Evolutionary conservation across 768 basidiomycete species (phyloP).

Genomic region (Boletus bicolor): DNA sequence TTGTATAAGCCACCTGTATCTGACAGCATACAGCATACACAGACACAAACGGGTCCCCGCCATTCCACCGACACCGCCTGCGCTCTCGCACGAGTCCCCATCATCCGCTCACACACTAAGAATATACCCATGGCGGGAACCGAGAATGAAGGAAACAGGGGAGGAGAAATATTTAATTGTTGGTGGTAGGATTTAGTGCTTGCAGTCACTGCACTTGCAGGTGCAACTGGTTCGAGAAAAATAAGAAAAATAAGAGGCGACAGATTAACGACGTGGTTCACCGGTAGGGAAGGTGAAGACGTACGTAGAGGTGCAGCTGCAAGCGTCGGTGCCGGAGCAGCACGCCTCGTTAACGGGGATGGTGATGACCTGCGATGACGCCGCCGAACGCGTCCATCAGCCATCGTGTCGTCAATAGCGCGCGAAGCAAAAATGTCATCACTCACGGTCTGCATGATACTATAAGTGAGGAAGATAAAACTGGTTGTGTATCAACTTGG

Average conservation of each 20-base stretch:
- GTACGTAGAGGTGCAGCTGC: slow-evolving; percentile 14
- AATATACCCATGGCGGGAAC: not conserved
- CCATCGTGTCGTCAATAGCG: not conserved
- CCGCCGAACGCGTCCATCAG: not conserved
- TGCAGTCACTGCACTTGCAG: slow-evolving; percentile 22
- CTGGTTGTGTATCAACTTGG: not conserved
- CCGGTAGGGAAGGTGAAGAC: not conserved
- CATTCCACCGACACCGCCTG: not conserved
- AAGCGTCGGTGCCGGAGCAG: slow-evolving; percentile 7
- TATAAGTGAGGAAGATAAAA: not conserved
- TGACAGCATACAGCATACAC: not conserved
- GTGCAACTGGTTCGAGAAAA: slow-evolving; percentile 3
- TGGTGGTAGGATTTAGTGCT: slow-evolving; percentile 3
- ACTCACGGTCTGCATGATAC: slow-evolving; percentile 17
- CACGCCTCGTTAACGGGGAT: slow-evolving; percentile 21
- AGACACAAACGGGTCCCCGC: not conserved
- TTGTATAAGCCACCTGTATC: not conserved
- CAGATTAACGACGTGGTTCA: not conserved
- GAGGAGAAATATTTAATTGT: not conserved
- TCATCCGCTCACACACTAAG: not conserved
- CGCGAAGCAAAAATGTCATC: not conserved
- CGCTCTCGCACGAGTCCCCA: not conserved
- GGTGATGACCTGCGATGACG: not conserved
- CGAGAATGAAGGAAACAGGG: not conserved
- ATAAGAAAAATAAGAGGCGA: too few relatives aligned